A percentile compares a stretch with the other conserved stretches of the same genome.
Evolutionary conservation across 108 stramenopile genomes (phyloP).

Genomic region (Nannochloropsis oceanica): DNA sequence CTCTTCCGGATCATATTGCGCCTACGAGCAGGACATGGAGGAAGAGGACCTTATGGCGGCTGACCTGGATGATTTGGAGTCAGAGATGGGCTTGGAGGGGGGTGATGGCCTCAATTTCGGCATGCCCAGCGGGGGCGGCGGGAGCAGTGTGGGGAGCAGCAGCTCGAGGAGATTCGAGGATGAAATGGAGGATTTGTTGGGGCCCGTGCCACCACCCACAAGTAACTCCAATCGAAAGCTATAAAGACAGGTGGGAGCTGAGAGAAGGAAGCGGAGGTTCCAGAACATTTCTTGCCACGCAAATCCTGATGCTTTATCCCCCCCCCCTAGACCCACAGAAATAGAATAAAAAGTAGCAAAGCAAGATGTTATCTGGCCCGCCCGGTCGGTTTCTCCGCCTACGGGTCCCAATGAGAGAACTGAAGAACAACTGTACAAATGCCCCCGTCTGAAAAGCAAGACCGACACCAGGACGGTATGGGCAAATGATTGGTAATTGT

Average conservation of each 20-base stretch:
- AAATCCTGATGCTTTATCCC: no score
- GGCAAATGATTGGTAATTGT: not conserved
- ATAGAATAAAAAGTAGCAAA: not conserved
- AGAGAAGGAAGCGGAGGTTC: not conserved
- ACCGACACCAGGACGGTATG: not conserved
- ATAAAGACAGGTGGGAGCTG: not conserved
- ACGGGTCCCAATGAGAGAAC: not conserved
- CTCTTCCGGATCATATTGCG: not conserved
- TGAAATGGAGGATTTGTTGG: not conserved
- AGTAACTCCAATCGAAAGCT: not conserved
- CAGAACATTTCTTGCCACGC: not conserved
- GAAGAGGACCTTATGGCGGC: constrained; percentile 3
- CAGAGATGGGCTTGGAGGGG: not conserved
- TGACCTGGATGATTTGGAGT: not conserved
- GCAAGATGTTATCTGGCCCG: not conserved
- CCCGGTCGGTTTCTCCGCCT: not conserved
- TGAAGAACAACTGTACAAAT: not conserved
- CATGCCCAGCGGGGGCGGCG: not conserved
- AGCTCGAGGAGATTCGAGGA: not conserved
- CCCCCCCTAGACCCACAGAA: no score
- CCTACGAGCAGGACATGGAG: constrained; percentile 12
- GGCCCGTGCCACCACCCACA: not conserved
- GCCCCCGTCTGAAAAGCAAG: not conserved
- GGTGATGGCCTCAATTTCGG: not conserved
- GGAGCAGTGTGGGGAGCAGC: not conserved